phyloP scores from a whole-genome alignment of 2,329 filamentous ascomycete genomes.

The Colletotrichum tropicale region DNA sequence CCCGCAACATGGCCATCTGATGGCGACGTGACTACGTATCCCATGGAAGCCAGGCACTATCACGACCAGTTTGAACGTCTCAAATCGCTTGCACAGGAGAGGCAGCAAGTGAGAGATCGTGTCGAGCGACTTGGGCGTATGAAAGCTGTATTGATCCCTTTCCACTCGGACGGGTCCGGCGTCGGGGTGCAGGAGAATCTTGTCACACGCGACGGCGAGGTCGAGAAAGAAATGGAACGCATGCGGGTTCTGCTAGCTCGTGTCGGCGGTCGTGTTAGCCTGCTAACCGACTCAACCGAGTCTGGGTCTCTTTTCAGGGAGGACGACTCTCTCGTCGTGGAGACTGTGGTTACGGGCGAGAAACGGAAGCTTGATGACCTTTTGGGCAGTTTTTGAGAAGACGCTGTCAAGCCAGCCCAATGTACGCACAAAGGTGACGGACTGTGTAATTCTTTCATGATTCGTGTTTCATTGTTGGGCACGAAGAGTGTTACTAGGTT shows the following conservation, averaged over 20 bases:
- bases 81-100: slow-evolving; percentile 50
- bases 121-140: slow-evolving; percentile 55
- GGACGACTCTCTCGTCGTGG: slow-evolving; percentile 29
- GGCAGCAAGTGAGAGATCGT: slow-evolving; percentile 41
- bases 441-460: neutral
- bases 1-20: slow-evolving; percentile 50
- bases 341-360: slow-evolving; percentile 42
- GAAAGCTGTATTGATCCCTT: slow-evolving; percentile 54
- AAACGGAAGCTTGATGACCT: slow-evolving; percentile 46
- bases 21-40: slow-evolving; percentile 38
- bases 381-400: slow-evolving; percentile 35
- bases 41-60: slow-evolving; percentile 57
- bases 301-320: slow-evolving; percentile 19
- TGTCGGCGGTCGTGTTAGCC: slow-evolving; percentile 58
- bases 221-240: slow-evolving; percentile 70
- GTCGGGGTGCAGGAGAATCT: slow-evolving; percentile 67
- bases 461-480: neutral
- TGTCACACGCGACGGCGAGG: slow-evolving; percentile 65
- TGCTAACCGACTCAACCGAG: slow-evolving; percentile 31
- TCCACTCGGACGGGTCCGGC: slow-evolving; percentile 36
- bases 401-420: neutral
- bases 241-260: slow-evolving; percentile 68
- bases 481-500: neutral
- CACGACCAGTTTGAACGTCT: slow-evolving; percentile 54
- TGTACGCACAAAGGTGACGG: neutral